Evolutionary conservation across 164 flowering plant genomes (phyloP).

Genomic region (Liriodendron chinense): DNA sequence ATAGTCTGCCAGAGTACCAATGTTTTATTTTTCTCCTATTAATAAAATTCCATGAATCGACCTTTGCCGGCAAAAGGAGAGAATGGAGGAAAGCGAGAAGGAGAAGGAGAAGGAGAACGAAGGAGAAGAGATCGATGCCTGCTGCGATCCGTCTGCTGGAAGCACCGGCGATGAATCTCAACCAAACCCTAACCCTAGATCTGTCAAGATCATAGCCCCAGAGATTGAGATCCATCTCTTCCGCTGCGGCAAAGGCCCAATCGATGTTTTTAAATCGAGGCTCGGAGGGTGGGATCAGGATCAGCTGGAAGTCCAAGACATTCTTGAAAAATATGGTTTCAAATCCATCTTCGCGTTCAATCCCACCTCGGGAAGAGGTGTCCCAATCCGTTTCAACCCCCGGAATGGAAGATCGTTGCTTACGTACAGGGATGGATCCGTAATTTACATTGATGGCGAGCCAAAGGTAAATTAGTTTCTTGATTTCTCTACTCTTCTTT

Average conservation of each 20-base stretch:
- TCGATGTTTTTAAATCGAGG: conserved; percentile 42
- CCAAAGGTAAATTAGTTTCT: conserved; percentile 41
- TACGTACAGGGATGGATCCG: conserved; percentile 45
- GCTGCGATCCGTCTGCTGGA: not conserved
- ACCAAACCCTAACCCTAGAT: not conserved
- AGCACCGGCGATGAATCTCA: not conserved
- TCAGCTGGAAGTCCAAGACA: conserved; percentile 48
- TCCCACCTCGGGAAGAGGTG: conserved; percentile 39
- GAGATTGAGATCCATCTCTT: conserved; percentile 48
- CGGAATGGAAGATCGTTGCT: conserved; percentile 50
- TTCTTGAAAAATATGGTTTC: conserved; percentile 48
- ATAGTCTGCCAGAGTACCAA: too few species aligned
- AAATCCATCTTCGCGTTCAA: conserved; percentile 48
- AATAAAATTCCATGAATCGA: not conserved
- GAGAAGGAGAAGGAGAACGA: not conserved
- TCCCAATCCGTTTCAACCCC: conserved; percentile 48
- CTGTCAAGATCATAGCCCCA: conserved; percentile 38
- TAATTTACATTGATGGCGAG: conserved; percentile 51
- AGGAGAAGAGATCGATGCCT: not conserved
- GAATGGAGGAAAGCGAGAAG: not conserved
- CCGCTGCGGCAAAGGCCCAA: conserved; percentile 51
- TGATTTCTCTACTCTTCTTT: not conserved
- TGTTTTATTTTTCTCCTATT: too few species aligned
- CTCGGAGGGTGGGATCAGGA: conserved; percentile 65
- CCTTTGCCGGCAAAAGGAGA: not conserved